phyloP scores from a whole-genome alignment of 1,139 yeast species.

The Hyphopichia pseudoburtonii region DNA sequence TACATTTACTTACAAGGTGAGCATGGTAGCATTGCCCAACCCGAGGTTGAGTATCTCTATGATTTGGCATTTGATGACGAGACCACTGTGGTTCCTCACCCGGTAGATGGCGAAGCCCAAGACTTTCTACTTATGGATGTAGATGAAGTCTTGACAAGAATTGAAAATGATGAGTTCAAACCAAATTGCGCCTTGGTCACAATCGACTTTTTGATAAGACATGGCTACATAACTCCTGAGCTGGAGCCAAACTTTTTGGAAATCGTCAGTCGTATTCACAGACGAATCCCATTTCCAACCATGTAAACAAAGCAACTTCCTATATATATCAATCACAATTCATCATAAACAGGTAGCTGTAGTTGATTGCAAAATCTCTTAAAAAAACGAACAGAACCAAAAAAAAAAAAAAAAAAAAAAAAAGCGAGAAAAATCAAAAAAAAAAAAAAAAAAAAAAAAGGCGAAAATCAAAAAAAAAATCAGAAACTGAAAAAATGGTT shows the following conservation, averaged over 20 bases:
- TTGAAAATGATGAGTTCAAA: conserved; percentile 65
- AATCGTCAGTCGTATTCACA: conserved; percentile 60
- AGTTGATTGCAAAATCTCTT: too few relatives aligned
- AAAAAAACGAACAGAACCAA: too few relatives aligned
- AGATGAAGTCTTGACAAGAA: conserved; percentile 50
- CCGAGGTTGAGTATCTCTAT: conserved; percentile 81
- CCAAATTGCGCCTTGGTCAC: conserved; percentile 85
- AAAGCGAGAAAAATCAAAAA: too few relatives aligned
- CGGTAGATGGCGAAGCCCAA: conserved; percentile 86
- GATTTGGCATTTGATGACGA: conserved; percentile 62
- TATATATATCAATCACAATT: not conserved
- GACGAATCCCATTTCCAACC: conserved; percentile 70
- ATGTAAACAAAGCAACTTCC: conserved; percentile 22
- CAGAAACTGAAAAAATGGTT: too few relatives aligned
- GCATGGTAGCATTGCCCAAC: conserved; percentile 66
- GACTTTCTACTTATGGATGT: conserved; percentile 64
- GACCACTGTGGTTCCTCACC: conserved; percentile 54
- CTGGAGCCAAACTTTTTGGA: conserved; percentile 63
- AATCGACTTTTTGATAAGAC: conserved; percentile 81
- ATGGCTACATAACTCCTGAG: conserved; percentile 63
- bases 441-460: too few relatives aligned
- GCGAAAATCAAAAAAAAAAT: too few relatives aligned
- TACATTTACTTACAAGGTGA: conserved; percentile 52
- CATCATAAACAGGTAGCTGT: too few relatives aligned
- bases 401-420: too few relatives aligned